These are phyloP conservation scores for Pezizomycotina sp. DNA, from an alignment of 2,329 filamentous ascomycete species.

Conservation along the genomic window DNA sequence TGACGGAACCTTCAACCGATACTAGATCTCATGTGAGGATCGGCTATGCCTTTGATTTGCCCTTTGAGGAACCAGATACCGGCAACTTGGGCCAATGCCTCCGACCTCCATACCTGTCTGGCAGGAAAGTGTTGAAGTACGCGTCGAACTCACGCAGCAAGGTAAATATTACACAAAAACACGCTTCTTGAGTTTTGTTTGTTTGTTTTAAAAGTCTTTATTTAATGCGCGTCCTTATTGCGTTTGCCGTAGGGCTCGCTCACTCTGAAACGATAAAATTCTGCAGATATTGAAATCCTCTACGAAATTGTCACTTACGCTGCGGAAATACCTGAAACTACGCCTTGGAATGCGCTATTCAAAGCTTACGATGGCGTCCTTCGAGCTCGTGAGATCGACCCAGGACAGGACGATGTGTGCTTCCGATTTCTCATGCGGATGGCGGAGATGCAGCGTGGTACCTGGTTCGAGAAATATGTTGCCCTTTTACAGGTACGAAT, in stretches of 20 bases:
- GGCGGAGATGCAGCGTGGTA: constrained; percentile 17
- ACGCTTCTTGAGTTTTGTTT: background rate
- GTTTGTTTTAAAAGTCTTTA: background rate
- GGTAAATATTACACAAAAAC: too few species aligned
- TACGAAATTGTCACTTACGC: constrained; percentile 19
- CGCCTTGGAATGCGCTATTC: constrained; percentile 19
- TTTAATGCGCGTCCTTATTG: background rate
- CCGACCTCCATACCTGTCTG: too few species aligned
- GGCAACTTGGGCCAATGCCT: too few species aligned
- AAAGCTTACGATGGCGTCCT: constrained; percentile 18
- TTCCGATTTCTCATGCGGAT: constrained; percentile 20
- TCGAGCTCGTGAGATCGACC: constrained; percentile 17
- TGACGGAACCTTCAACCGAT: too few species aligned
- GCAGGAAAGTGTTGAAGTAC: too few species aligned
- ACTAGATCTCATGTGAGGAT: too few species aligned
- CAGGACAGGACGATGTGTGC: constrained; percentile 16
- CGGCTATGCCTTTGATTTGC: too few species aligned
- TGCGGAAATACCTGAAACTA: constrained; percentile 18
- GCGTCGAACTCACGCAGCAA: constrained; percentile 15
- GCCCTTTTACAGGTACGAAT: constrained; percentile 15
- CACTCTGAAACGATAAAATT: background rate
- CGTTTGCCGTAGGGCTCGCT: background rate
- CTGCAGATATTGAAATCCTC: constrained; percentile 17
- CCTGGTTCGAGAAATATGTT: constrained; percentile 18
- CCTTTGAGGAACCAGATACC: too few species aligned